Base-by-base conservation (phyloP, 1,139 yeast species). In the Saccharomyces hybrid region DNA sequence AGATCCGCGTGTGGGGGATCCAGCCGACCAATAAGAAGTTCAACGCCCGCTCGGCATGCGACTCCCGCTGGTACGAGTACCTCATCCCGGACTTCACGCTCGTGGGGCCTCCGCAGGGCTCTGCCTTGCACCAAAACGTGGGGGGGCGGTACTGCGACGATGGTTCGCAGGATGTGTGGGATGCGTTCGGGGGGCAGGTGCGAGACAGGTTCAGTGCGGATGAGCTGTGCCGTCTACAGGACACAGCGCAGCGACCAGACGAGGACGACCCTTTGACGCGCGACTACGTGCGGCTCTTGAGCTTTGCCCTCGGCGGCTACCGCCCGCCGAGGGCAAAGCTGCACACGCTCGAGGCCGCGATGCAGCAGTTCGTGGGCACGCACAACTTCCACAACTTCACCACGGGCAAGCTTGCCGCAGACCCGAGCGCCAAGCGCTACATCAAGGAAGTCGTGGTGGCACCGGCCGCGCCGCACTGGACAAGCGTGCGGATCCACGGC, bases 181-280 rank as follows among this genome's bases (percentile, higher is more conserved):
- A 38, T 38, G 42, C 42, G 6, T 38, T 38, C n/a, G 6, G 9
- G 42, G 42, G 11, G 11, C 42, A 38, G 25, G 23, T 11, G 42
- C 42, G 42, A 3, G 90, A 95, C 60, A 83, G 96, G 70, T 95
- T 95, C 72, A 87, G 88, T 68, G 89, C 90, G 59, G 99, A 93
- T 72, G 99, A 93, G 76, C 83, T 93, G 66, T 88, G 99, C 75
- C 90, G 98, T 73, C 86, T 99, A 72, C 86, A 98, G 73, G 99
- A 93, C 72, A 95, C 88, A 59, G 97, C 91, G 68, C 98, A 91
- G 74, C 9, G 5, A 38, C 42, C 13, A 38, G 5, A 11, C 5
- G 42, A 38, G 42, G 42, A 38, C 42, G 42, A 38, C 3, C 42
- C 42, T 38, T 11, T 38, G 5, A 38, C 11, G 42, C 42, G 11